Evolutionary conservation across 1,139 yeast species (phyloP).

Genomic region (Citeromyces siamensis): DNA sequence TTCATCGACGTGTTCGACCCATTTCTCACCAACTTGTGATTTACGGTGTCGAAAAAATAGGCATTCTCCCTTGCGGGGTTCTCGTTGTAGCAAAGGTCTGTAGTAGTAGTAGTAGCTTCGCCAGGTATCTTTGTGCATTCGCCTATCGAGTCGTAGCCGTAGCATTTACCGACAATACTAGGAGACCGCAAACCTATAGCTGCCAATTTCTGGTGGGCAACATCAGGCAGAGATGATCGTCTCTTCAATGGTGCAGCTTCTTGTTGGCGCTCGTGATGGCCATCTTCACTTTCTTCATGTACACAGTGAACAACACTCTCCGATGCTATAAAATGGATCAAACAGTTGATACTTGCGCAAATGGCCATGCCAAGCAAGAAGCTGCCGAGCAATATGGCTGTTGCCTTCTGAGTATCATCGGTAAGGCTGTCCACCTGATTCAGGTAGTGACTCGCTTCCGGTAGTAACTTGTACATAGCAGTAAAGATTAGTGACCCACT

Average conservation of each 20-base stretch:
- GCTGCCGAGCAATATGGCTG: constrained; percentile 26
- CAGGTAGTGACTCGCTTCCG: constrained; percentile 39
- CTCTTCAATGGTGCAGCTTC: background rate
- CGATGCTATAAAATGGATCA: constrained; percentile 65
- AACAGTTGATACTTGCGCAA: constrained; percentile 46
- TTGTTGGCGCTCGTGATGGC: constrained; percentile 9
- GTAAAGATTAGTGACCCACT: constrained; percentile 75
- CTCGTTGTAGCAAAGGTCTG: constrained; percentile 17
- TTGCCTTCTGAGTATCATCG: constrained; percentile 14
- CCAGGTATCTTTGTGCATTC: constrained; percentile 5
- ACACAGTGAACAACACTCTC: constrained; percentile 82
- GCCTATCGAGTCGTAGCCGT: constrained; percentile 13
- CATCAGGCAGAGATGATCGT: background rate
- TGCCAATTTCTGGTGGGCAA: background rate
- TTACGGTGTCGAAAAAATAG: constrained; percentile 13
- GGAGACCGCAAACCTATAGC: background rate
- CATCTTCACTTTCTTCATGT: constrained; percentile 28
- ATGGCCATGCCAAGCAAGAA: constrained; percentile 44
- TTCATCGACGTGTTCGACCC: constrained; percentile 12
- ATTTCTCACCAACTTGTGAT: constrained; percentile 13
- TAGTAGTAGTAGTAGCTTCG: constrained; percentile 2
- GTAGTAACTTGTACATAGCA: constrained; percentile 60
- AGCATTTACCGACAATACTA: constrained; percentile 15
- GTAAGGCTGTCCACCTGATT: constrained; percentile 17
- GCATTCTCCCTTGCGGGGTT: constrained; percentile 18